Base-by-base conservation (phyloP, 2,329 filamentous ascomycete species). In the Penicillium sp. region DNA sequence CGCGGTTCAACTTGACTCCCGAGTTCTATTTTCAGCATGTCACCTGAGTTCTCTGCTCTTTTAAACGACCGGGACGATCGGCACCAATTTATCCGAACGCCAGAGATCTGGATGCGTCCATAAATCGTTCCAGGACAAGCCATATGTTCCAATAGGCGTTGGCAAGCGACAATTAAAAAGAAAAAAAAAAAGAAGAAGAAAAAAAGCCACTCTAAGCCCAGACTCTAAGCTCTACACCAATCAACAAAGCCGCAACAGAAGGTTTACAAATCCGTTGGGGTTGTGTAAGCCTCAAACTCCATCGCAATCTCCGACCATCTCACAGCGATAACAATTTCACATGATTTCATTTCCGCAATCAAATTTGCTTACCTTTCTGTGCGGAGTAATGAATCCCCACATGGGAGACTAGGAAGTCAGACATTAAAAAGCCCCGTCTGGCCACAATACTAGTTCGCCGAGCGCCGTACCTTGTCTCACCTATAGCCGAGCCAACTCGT, bases 381-480 rank as follows among this genome's bases (percentile, higher is more conserved):
- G 27, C 27, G 27, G 27, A 29, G 27, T 29, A n/a, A n/a, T 42
- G 3, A 23, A 13, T 23, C 25, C 29, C 45, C 45, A 47, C 45
- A 27, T 31, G 5, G 25, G 16, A 46, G 21, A 13, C 25, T 10
- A 27, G 16, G 26, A 29, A 39, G 21, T 16, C 39, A 50, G 47
- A 50, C 47, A 50, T 50, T 27, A 25, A 39, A 50, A 50, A 42
- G 48, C 48, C 48, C 33, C n/a, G 48, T 42, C 48, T 50, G 16
- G 48, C 47, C 47, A 35, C 4, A 9, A 13, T n/a, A 9, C 21
- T 27, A 33, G 47, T 27, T 37, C 33, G 47, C 47, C 33, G 23
- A 19, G 19, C 16, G 50, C 45, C 19, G n/a, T 31, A 52, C 50
- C 44, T 19, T 52, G 50, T 59, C 49, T 45, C 51, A 47, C 50